Base-by-base conservation (phyloP, 2,329 filamentous ascomycete species). In the Penicillium sp. region DNA sequence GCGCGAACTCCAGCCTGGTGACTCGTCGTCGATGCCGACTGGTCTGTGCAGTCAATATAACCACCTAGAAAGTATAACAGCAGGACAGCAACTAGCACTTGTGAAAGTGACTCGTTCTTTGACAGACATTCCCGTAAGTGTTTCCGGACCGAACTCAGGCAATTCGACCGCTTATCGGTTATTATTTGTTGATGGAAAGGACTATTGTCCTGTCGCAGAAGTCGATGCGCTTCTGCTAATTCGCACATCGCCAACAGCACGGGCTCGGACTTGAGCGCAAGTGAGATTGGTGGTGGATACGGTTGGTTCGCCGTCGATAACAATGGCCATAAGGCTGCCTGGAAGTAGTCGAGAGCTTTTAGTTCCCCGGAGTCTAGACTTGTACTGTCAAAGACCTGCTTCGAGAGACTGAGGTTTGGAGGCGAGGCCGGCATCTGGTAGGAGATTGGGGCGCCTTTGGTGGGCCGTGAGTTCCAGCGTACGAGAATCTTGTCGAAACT, bases 341-440 rank as follows among this genome's bases (percentile, higher is more conserved):
- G 57, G 30, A 65, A 65, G 55, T 65, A 65, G 26, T 63, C 57
- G n/a, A 65, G 54, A 4, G 62, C 60, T 51, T 57, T 62, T n/a
- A 59, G 43, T 25, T 63, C 60, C 5, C 57, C 57, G 13, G 28
- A 42, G 2, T 54, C 52, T 26, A 65, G 52, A 10, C 25, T 33
- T 4, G 40, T 61, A n/a, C 56, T 52, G 26, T 51, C 40, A n/a
- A 60, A 51, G 14, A 48, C 16, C 8, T 30, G 45, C 22, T 48
- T 48, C 8, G 45, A 16, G 3, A 48, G 45, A 16, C 45, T 48
- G 5, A 48, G 8, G 8, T 22, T 48, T 30, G 45, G 45, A 48
- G 45, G 26, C 2, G 14, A 30, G 14, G 45, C 26, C 3, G 45
- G 45, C 8, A 26, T 48, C 26, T 48, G 45, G 26, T 48, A 48